Evolutionary conservation across 148 eudicot genomes (phyloP).

Genomic region (Chenopodium album): DNA sequence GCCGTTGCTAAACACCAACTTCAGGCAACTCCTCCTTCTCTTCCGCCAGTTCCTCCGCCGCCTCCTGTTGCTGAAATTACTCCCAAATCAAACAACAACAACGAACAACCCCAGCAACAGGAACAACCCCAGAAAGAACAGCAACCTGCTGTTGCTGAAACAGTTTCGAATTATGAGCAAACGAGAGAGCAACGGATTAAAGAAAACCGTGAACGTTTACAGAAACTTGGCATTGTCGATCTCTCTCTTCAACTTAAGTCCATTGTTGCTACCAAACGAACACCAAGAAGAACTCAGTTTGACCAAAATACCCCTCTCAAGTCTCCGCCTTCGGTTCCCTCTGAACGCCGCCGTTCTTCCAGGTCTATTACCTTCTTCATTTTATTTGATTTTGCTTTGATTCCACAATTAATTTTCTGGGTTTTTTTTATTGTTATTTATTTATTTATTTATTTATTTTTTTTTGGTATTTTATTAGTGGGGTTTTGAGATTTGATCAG

Average conservation of each 20-base stretch:
- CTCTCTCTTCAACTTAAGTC: conserved; percentile 71
- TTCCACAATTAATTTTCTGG: not conserved
- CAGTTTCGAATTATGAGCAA: conserved; percentile 53
- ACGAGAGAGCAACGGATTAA: conserved; percentile 71
- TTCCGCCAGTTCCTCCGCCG: not conserved
- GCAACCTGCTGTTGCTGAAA: not conserved
- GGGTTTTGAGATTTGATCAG: not conserved
- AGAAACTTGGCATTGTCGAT: conserved; percentile 71
- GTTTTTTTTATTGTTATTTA: not conserved
- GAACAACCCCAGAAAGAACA: conserved; percentile 2
- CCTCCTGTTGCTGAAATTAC: not conserved
- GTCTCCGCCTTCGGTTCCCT: conserved; percentile 26
- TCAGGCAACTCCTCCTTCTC: conserved; percentile 9
- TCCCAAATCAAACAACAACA: not conserved
- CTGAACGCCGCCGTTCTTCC: conserved; percentile 74
- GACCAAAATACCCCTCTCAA: conserved; percentile 30
- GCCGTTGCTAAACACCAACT: conserved; percentile 1
- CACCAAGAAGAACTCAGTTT: conserved; percentile 21
- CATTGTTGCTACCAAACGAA: conserved; percentile 30
- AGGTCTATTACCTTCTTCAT: conserved; percentile 29
- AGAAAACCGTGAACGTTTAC: conserved; percentile 65
- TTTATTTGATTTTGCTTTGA: not conserved
- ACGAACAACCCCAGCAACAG: conserved; percentile 1
- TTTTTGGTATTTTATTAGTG: not conserved
- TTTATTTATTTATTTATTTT: not conserved